phyloP scores from a whole-genome alignment of 768 basidiomycete genomes.

The Mycena metata region DNA sequence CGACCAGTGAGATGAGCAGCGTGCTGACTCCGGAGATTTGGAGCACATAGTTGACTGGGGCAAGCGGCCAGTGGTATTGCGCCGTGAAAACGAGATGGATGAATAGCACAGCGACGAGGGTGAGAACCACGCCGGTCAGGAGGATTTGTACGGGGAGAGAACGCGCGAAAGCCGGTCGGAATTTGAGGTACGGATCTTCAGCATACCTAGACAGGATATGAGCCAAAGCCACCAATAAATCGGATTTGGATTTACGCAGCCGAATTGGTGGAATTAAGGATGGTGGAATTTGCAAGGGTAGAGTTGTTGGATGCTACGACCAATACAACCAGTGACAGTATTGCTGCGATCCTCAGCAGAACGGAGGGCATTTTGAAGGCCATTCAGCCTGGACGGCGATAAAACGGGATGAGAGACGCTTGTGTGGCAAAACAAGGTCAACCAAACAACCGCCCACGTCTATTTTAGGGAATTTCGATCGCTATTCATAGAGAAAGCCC shows the following conservation, averaged over 20 bases:
- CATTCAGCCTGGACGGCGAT: conserved; percentile 18
- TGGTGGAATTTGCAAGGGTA: not conserved
- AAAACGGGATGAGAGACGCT: not conserved
- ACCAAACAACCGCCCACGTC: conserved; percentile 6
- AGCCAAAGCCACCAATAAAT: not conserved
- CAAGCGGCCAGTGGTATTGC: conserved; percentile 96
- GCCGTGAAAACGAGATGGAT: conserved; percentile 95
- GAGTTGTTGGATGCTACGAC: conserved; percentile 18
- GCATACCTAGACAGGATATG: conserved; percentile 42
- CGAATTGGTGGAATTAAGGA: not conserved
- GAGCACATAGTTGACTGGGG: conserved; percentile 90
- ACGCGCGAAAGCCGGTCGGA: conserved; percentile 84
- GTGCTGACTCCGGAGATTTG: conserved; percentile 88
- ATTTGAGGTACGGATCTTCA: conserved; percentile 82
- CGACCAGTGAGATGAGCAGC: conserved; percentile 81
- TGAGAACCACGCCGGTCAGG: conserved; percentile 85
- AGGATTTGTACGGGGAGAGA: conserved; percentile 94
- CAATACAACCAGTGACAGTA: conserved; percentile 21
- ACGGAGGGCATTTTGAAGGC: conserved; percentile 29
- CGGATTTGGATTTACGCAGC: not conserved
- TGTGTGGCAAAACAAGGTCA: not conserved
- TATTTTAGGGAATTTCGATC: conserved; percentile 14
- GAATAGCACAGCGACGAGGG: conserved; percentile 86
- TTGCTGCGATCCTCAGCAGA: conserved; percentile 20
- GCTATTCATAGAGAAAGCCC: too few species aligned